Evolutionary conservation across 2,329 filamentous ascomycete genomes (phyloP), one percentile per base, ranked within the genome.

Genomic region (Cladosporium sphaerospermum): DNA sequence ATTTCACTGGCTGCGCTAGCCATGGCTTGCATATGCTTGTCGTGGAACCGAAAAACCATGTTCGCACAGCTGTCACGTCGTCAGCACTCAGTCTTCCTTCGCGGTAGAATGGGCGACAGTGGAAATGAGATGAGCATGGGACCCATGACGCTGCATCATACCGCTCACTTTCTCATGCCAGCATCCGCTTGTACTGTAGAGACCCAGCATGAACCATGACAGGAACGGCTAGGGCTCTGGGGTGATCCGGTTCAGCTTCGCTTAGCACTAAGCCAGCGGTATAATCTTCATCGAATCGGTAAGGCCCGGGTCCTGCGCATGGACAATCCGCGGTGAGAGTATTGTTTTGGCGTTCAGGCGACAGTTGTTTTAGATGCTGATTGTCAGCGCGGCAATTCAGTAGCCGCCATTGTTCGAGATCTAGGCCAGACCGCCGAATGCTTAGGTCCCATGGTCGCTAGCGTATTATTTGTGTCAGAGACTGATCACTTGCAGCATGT

Each of bases 1-100:
- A 49, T 16, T 40, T 14, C 46, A 49, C 46, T 49, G 46, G 46
- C 23, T 37, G 23, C 36, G 37, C 46, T 49, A 28, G 46, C 36
- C 46, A 31, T 31, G 19, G 45, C 45, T 47, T 47, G 45, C 45
- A 47, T 47, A 40, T 51, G 48, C 48, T 51, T 37, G 23, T 28
- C 23, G 23, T 28, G 23, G 23, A 28, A 5, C 23, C 23, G 7
- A 7, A 14, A 19, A 47, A 8, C 32, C 45, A 39, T 43, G 48
- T 40, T 32, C 42, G 6, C 42, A n/a, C 42, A 51, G 31, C 48
- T 51, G 48, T 51, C 48, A 51, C 48, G 9, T n/a, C 19, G 48
- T 51, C 41, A 51, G 48, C 48, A 51, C 48, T 51, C 42, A 18
- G 19, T 47, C 28, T 39, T 39, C 28, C 36, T 28, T 39, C 47